Evolutionary conservation across 129 eudicot species (phyloP).

Genomic region (Cynara cardunculus): DNA sequence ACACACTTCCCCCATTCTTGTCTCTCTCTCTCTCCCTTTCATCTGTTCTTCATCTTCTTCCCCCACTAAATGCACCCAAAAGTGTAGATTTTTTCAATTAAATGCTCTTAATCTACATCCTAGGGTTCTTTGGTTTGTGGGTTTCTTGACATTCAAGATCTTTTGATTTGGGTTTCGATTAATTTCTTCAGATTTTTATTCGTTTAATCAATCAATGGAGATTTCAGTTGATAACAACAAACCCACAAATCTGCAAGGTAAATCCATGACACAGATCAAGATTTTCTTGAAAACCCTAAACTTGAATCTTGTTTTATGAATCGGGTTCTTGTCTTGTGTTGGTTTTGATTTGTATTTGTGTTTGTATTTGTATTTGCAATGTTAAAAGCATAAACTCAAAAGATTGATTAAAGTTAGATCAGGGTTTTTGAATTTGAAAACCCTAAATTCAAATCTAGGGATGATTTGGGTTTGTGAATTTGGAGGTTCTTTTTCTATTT

Average conservation of each 20-base stretch:
- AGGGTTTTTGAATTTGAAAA: constrained; percentile 2
- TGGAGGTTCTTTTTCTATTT: background rate
- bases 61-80: constrained; percentile 28
- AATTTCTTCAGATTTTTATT: background rate
- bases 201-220: constrained; percentile 20
- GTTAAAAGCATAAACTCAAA: background rate
- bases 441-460: constrained; percentile 20
- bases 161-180: constrained; percentile 17
- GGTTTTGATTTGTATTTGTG: background rate
- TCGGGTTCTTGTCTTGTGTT: background rate
- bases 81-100: constrained; percentile 20
- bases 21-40: constrained; percentile 10
- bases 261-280: constrained; percentile 1
- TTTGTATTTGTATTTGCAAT: background rate
- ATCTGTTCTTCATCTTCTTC: constrained; percentile 15
- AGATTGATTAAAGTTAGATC: constrained; percentile 8
- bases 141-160: constrained; percentile 23
- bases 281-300: constrained; percentile 16
- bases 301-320: background rate
- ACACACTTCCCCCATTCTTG: constrained; percentile 26
- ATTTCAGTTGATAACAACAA: constrained; percentile 25
- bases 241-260: constrained; percentile 34
- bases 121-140: constrained; percentile 23
- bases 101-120: constrained; percentile 31
- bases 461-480: background rate